Percentiles rank a stretch among this genome's conserved stretches.
Conservation (phyloP, 495 filamentous ascomycete species). For the Aspergillus wentii region DNA sequence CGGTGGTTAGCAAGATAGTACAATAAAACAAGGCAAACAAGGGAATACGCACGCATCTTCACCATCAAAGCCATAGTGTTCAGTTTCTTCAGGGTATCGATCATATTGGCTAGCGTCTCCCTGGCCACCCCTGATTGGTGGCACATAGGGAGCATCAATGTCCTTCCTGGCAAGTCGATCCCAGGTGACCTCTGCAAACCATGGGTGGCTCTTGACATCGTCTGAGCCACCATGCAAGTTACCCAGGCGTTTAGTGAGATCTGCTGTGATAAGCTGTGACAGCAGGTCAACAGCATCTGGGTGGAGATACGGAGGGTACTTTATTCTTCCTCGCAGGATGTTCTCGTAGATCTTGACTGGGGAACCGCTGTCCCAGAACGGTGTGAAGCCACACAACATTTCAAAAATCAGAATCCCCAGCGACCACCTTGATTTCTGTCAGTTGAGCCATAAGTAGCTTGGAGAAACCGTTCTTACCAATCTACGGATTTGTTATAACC, state of each 20-base stretch:
- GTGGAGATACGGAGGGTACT: conserved; percentile 93
- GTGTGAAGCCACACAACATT: conserved; percentile 98
- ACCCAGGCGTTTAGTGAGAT: conserved; percentile 90
- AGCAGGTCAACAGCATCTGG: conserved; percentile 91
- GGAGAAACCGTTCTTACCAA: conserved; percentile 71
- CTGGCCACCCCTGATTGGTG: conserved; percentile 87
- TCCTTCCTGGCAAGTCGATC: conserved; percentile 89
- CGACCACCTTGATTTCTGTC: conserved; percentile 73
- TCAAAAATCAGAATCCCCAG: conserved; percentile 97
- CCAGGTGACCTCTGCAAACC: conserved; percentile 98
- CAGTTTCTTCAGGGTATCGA: conserved; percentile 93
- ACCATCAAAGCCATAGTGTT: conserved; percentile 74
- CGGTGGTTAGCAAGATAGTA: neutral
- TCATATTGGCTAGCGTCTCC: conserved; percentile 98
- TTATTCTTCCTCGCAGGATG: conserved; percentile 86
- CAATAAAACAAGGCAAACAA: neutral
- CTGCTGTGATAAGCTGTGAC: conserved; percentile 85
- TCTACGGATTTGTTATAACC: conserved; percentile 99
- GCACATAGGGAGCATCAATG: conserved; percentile 96
- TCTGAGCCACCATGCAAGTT: conserved; percentile 89
- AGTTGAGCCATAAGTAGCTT: conserved; percentile 13
- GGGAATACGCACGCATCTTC: conserved; percentile 70
- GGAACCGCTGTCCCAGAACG: conserved; percentile 96
- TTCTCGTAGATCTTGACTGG: conserved; percentile 99
- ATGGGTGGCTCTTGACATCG: conserved; percentile 91